phyloP scores from a whole-genome alignment of 768 basidiomycete genomes.

The Rhodotorula paludigena region DNA sequence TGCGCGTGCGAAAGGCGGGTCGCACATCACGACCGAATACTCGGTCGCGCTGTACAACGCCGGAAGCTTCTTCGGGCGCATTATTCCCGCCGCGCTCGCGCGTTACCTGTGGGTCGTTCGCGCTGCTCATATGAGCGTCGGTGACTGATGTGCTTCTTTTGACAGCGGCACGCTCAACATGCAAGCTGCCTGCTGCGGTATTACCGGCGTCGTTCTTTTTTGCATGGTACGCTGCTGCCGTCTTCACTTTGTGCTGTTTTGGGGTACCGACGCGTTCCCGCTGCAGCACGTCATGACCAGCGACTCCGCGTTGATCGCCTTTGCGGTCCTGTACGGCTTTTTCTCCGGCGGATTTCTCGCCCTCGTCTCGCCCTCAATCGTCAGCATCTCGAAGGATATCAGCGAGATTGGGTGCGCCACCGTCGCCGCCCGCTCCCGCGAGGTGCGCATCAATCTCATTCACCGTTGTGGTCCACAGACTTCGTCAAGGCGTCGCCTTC shows the following conservation, averaged over 20 bases:
- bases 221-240: conserved; percentile 23
- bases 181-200: conserved; percentile 28
- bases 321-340: conserved; percentile 41
- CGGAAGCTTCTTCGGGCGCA: conserved; percentile 57
- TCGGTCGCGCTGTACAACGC: conserved; percentile 63
- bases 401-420: conserved; percentile 18
- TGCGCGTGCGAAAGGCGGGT: conserved; percentile 23
- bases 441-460: too few species aligned
- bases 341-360: conserved; percentile 44
- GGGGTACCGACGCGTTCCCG: too few species aligned
- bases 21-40: conserved; percentile 1
- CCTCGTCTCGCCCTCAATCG: conserved; percentile 34
- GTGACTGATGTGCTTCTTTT: neutral
- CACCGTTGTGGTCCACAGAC: too few species aligned
- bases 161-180: conserved; percentile 1
- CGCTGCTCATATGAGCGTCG: neutral
- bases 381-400: conserved; percentile 10
- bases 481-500: conserved; percentile 30
- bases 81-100: conserved; percentile 51
- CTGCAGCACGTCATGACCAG: neutral
- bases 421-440: neutral
- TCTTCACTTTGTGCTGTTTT: too few species aligned
- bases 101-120: neutral
- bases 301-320: neutral
- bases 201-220: conserved; percentile 40